phyloP scores from a whole-genome alignment of 305 asterid species.

The Fraxinus platypoda region DNA sequence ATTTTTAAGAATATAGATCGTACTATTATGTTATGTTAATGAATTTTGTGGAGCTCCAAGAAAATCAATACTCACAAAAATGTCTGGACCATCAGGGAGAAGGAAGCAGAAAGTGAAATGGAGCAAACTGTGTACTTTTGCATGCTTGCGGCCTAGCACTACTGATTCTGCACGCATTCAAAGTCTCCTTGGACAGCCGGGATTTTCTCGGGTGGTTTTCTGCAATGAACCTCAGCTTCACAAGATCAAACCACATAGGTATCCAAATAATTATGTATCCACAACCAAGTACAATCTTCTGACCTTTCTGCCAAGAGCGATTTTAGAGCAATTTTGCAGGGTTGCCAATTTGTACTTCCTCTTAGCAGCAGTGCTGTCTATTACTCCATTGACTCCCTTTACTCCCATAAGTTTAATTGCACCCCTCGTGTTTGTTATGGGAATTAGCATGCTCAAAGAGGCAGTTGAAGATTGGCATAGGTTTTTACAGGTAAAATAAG shows the following conservation, averaged over 20 bases:
- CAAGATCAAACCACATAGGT: slow-evolving; percentile 40
- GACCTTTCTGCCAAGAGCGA: slow-evolving; percentile 64
- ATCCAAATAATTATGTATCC: slow-evolving; percentile 59
- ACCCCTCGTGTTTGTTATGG: slow-evolving; percentile 68
- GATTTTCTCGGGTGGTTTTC: slow-evolving; percentile 63
- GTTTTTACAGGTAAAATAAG: slow-evolving; percentile 53
- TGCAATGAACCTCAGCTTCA: slow-evolving; percentile 63
- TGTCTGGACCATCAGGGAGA: slow-evolving; percentile 30
- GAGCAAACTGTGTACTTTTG: slow-evolving; percentile 69
- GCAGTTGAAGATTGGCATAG: slow-evolving; percentile 77
- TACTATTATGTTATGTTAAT: not conserved
- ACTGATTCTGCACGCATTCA: slow-evolving; percentile 28
- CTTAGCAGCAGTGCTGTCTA: slow-evolving; percentile 53
- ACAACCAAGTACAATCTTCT: slow-evolving; percentile 62
- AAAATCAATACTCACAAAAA: slow-evolving; percentile 3
- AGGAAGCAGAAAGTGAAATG: slow-evolving; percentile 54
- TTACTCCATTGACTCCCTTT: slow-evolving; percentile 53
- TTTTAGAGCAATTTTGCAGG: slow-evolving; percentile 75
- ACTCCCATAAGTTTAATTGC: slow-evolving; percentile 39
- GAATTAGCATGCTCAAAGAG: slow-evolving; percentile 71
- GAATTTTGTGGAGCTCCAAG: not conserved
- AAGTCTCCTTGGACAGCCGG: slow-evolving; percentile 44
- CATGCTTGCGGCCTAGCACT: slow-evolving; percentile 49
- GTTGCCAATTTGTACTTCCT: slow-evolving; percentile 77
- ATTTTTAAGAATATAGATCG: not conserved